These are phyloP conservation scores for Colletotrichum destructivum DNA, from an alignment of 2,329 filamentous ascomycete genomes.

Conservation along the genomic window DNA sequence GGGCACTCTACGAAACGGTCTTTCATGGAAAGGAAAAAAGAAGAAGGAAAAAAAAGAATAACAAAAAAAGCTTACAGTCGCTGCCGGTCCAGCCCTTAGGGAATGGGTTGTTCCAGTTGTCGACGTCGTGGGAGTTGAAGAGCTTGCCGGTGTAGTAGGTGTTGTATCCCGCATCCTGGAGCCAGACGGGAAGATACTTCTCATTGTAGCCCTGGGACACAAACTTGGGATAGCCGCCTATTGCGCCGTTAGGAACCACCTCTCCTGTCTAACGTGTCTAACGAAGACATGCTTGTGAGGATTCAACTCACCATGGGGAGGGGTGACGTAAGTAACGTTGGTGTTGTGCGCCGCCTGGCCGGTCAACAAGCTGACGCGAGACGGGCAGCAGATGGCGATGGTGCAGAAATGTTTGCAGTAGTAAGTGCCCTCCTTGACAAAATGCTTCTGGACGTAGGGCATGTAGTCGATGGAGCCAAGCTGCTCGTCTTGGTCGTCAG, in stretches of 20 bases:
- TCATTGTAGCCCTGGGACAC: slow-evolving; percentile 75
- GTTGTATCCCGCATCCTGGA: slow-evolving; percentile 78
- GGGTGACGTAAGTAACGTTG: slow-evolving; percentile 73
- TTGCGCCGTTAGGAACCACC: slow-evolving; percentile 51
- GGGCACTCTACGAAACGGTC: background rate
- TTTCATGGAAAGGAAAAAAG: too few relatives aligned
- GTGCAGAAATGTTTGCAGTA: slow-evolving; percentile 78
- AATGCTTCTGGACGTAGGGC: slow-evolving; percentile 68
- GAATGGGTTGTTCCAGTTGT: slow-evolving; percentile 73
- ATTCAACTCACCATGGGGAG: slow-evolving; percentile 65
- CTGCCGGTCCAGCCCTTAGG: slow-evolving; percentile 70
- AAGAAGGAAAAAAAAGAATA: too few relatives aligned
- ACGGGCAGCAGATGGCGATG: slow-evolving; percentile 77
- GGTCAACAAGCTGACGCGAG: slow-evolving; percentile 75
- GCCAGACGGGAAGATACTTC: slow-evolving; percentile 78
- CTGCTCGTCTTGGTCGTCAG: slow-evolving; percentile 77
- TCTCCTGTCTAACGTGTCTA: background rate
- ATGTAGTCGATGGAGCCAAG: slow-evolving; percentile 75
- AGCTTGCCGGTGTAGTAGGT: slow-evolving; percentile 83
- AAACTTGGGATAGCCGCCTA: slow-evolving; percentile 74
- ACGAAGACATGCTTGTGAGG: background rate
- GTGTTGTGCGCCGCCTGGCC: slow-evolving; percentile 79
- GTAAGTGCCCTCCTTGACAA: slow-evolving; percentile 71
- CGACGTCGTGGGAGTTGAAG: slow-evolving; percentile 74
- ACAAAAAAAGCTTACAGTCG: slow-evolving; percentile 52